Percentiles rank a stretch among this genome's conserved stretches.
Conservation (phyloP, 2,329 filamentous ascomycete species). For the Botrytis aclada region DNA sequence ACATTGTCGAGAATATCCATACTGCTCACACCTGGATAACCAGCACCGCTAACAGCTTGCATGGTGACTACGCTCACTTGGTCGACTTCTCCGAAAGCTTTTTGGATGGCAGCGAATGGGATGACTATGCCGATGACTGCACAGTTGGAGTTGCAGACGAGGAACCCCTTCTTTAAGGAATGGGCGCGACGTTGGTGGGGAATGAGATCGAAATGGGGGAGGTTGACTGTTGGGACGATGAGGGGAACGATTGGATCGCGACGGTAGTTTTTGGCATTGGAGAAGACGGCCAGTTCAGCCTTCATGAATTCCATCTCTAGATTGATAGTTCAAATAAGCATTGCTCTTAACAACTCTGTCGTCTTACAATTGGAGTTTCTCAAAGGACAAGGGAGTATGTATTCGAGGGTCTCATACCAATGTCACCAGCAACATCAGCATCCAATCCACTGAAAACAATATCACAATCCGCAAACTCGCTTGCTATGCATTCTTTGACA, state of each 20-base stretch:
- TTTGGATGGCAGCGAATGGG: conserved; percentile 86
- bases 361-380: background rate
- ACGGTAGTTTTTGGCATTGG: conserved; percentile 97
- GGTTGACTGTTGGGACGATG: conserved; percentile 93
- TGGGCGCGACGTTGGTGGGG: conserved; percentile 78
- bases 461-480: conserved; percentile 85
- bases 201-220: conserved; percentile 81
- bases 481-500: conserved; percentile 79
- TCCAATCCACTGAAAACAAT: conserved; percentile 91
- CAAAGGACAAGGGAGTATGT: background rate
- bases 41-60: conserved; percentile 91
- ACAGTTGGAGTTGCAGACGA: conserved; percentile 98
- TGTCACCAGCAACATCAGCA: conserved; percentile 85
- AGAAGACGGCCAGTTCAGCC: conserved; percentile 87
- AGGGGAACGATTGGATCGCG: conserved; percentile 86
- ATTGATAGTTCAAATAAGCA: background rate
- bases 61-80: conserved; percentile 78
- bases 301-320: conserved; percentile 87
- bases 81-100: conserved; percentile 79
- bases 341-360: background rate
- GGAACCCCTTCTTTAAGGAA: conserved; percentile 76
- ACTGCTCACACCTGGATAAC: conserved; percentile 82
- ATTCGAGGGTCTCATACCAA: conserved; percentile 56
- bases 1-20: conserved; percentile 98
- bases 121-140: conserved; percentile 95